Percentiles rank a stretch among this genome's conserved stretches.
Evolutionary conservation across 345 rosid species (phyloP).

Genomic region (Hirschfeldia incana): DNA sequence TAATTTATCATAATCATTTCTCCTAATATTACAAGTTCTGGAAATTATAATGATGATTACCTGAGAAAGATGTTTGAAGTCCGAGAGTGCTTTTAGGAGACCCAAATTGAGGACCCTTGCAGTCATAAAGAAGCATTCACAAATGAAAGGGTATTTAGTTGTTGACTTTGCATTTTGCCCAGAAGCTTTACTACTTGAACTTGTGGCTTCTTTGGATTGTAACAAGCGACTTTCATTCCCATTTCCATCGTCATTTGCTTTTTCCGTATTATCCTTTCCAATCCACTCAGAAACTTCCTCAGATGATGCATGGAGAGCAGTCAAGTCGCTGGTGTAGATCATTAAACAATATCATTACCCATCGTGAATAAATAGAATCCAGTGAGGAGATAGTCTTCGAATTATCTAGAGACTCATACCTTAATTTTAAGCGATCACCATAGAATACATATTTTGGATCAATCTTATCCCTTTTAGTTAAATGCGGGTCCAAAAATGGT

Average conservation of each 20-base stretch:
- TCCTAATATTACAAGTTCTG: conserved; percentile 3
- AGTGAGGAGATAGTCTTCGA: background rate
- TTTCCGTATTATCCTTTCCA: conserved; percentile 49
- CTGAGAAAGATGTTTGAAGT: conserved; percentile 97
- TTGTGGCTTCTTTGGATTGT: conserved; percentile 75
- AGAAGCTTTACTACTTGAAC: conserved; percentile 56
- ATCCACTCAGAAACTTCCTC: conserved; percentile 91
- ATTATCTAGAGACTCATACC: conserved; percentile 46
- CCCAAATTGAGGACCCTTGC: conserved; percentile 97
- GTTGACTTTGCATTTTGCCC: conserved; percentile 40
- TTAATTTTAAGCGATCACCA: conserved; percentile 72
- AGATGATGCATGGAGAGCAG: conserved; percentile 88
- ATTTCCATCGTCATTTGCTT: conserved; percentile 34
- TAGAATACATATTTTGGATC: conserved; percentile 79
- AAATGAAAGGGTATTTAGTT: conserved; percentile 68
- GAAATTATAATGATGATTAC: conserved; percentile 41
- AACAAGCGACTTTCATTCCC: conserved; percentile 57
- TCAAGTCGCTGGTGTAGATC: conserved; percentile 58
- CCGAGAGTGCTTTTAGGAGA: conserved; percentile 91
- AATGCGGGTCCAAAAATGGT: conserved; percentile 83
- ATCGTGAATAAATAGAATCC: conserved; percentile 3
- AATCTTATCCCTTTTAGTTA: conserved; percentile 81
- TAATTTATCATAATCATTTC: background rate
- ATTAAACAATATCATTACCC: conserved; percentile 15
- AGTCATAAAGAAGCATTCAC: conserved; percentile 99